These are phyloP conservation scores for Acanthochlamys bracteata DNA, from an alignment of 106 monocot species.

Conservation along the genomic window DNA sequence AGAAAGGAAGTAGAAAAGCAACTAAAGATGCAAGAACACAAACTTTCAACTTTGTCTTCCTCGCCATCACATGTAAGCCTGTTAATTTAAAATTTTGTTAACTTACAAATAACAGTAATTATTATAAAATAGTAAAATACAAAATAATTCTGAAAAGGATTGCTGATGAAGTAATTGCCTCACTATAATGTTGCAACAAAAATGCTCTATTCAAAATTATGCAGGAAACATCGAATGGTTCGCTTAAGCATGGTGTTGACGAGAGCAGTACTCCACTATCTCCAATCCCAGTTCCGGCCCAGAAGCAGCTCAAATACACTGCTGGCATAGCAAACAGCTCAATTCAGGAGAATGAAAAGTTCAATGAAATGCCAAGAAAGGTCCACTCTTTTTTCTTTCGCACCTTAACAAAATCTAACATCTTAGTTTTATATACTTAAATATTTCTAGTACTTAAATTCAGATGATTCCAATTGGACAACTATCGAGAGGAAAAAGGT, in stretches of 20 bases:
- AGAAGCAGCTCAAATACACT: conserved; percentile 91
- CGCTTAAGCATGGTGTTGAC: conserved; percentile 62
- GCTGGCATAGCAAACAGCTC: conserved; percentile 84
- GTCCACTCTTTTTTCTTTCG: conserved; percentile 18
- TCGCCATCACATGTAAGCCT: conserved; percentile 38
- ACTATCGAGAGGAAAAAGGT: conserved; percentile 51
- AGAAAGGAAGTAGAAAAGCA: conserved; percentile 77
- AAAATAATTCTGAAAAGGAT: too few relatives aligned
- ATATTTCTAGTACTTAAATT: neutral
- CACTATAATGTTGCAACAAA: too few relatives aligned
- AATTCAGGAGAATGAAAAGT: conserved; percentile 29
- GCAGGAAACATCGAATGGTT: conserved; percentile 45
- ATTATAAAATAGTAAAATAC: too few relatives aligned
- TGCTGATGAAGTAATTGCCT: too few relatives aligned
- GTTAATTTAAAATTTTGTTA: neutral
- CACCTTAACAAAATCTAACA: neutral
- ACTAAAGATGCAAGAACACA: conserved; percentile 48
- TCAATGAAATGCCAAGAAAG: conserved; percentile 45
- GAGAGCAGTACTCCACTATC: conserved; percentile 55
- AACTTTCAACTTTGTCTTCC: conserved; percentile 29
- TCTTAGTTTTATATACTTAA: neutral
- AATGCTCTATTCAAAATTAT: too few relatives aligned
- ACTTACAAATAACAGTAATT: too few relatives aligned
- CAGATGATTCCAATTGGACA: conserved; percentile 72
- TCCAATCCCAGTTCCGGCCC: conserved; percentile 73